Percentiles rank a stretch among this genome's conserved stretches.
Evolutionary conservation across 192 early-diverging fungal genomes (phyloP).

Genomic region (Coemansia guatemalensis): DNA sequence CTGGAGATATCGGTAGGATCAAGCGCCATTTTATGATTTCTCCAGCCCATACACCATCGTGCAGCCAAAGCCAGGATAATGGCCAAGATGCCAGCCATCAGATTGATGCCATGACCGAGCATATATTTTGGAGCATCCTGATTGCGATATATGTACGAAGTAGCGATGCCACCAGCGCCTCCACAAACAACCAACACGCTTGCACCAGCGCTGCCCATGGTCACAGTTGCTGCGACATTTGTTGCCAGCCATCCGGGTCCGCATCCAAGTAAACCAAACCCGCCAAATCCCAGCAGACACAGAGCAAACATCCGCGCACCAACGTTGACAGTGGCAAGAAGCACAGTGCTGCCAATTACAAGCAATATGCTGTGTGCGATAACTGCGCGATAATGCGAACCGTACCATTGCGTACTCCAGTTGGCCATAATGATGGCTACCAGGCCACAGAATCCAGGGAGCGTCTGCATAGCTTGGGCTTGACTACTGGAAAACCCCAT

Average conservation of each 20-base stretch:
- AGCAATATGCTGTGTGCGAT: conserved; percentile 2
- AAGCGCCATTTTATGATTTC: conserved; percentile 22
- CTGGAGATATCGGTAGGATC: conserved; percentile 15
- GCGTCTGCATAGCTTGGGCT: conserved; percentile 45
- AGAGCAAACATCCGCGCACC: conserved; percentile 33
- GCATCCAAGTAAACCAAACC: conserved; percentile 31
- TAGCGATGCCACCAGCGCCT: conserved; percentile 34
- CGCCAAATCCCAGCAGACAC: conserved; percentile 37
- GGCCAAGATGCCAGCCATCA: conserved; percentile 33
- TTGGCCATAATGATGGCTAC: conserved; percentile 32
- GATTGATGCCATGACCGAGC: conserved; percentile 39
- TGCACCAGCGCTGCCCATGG: not conserved
- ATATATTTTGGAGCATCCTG: conserved; percentile 34
- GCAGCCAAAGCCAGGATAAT: conserved; percentile 18
- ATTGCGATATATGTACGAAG: conserved; percentile 41
- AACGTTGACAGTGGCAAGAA: conserved; percentile 30
- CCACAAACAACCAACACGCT: conserved; percentile 22
- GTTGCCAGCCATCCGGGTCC: conserved; percentile 46
- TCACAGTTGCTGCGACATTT: conserved; percentile 28
- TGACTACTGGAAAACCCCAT: conserved; percentile 38
- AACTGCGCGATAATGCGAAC: conserved; percentile 36
- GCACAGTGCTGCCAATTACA: conserved; percentile 23
- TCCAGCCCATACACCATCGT: conserved; percentile 9
- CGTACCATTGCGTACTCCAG: conserved; percentile 13
- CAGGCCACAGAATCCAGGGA: conserved; percentile 37